A percentile compares a stretch with the other conserved stretches of the same genome.
These are phyloP conservation scores for Chlamydomonas sp. DNA, from an alignment of 139 green algal species.

Conservation along the genomic window DNA sequence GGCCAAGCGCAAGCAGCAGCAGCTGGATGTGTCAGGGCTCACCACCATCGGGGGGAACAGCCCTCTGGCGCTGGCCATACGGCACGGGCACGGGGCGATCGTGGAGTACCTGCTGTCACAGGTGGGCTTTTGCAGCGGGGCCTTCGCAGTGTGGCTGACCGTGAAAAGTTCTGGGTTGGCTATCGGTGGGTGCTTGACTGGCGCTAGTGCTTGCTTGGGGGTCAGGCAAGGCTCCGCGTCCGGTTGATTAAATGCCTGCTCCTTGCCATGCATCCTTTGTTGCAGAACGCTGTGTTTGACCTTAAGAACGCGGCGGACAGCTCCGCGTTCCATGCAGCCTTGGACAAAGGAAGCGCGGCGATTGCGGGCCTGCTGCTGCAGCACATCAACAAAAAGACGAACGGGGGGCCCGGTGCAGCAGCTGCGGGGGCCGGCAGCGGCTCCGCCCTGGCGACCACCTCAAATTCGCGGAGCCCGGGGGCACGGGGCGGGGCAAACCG, in stretches of 20 bases:
- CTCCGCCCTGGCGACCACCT: too few species aligned
- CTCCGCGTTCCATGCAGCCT: constrained; percentile 49
- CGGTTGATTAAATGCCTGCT: too few species aligned
- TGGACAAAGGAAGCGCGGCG: constrained; percentile 47
- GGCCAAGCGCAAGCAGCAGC: constrained; percentile 22
- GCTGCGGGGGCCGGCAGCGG: background rate
- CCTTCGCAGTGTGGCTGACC: too few species aligned
- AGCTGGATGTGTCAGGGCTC: constrained; percentile 46
- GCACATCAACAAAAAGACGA: constrained; percentile 48
- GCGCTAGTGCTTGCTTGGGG: too few species aligned
- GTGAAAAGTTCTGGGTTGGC: too few species aligned
- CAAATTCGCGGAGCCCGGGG: too few species aligned
- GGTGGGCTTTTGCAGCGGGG: background rate
- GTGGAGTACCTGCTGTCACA: constrained; percentile 55
- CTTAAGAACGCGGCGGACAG: constrained; percentile 56
- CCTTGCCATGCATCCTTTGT: background rate
- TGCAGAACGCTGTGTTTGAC: constrained; percentile 49
- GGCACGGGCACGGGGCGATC: constrained; percentile 45
- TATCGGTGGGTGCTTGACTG: too few species aligned
- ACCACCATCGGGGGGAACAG: constrained; percentile 55
- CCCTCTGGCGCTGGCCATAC: constrained; percentile 49
- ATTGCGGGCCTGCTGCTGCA: constrained; percentile 47
- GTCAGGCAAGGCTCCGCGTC: too few species aligned
- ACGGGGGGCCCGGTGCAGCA: background rate
- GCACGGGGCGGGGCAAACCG: too few species aligned